Evolutionary conservation across 257 asterid species (phyloP).

Genomic region (Coffea canephora): DNA sequence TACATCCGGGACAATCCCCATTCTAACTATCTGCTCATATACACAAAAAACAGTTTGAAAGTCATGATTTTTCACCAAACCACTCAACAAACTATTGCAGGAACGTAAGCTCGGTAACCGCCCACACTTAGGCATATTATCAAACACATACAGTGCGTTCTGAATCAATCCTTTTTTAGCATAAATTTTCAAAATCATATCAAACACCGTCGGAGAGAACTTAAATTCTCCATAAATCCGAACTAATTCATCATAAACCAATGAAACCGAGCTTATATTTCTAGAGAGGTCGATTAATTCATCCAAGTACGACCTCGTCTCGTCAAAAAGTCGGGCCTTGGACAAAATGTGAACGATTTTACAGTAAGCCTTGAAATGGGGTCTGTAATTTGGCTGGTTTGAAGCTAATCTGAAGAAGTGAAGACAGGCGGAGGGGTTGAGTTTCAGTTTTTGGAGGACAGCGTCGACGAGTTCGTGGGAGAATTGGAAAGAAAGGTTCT

Average conservation of each 20-base stretch:
- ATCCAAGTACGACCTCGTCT: constrained; percentile 47
- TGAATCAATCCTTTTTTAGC: constrained; percentile 60
- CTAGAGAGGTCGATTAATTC: constrained; percentile 50
- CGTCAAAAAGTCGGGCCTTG: constrained; percentile 59
- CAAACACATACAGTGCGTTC: constrained; percentile 77
- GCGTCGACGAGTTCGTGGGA: constrained; percentile 61
- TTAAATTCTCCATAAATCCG: constrained; percentile 51
- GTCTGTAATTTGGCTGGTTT: constrained; percentile 47
- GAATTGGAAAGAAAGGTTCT: constrained; percentile 48
- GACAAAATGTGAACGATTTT: constrained; percentile 65
- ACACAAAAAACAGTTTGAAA: constrained; percentile 49
- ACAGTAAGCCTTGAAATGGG: constrained; percentile 57
- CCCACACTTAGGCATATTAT: constrained; percentile 76
- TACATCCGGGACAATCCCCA: constrained; percentile 71
- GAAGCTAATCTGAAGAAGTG: constrained; percentile 73
- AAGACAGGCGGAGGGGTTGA: constrained; percentile 59
- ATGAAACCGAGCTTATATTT: constrained; percentile 25
- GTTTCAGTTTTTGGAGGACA: constrained; percentile 60
- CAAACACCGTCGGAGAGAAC: constrained; percentile 75
- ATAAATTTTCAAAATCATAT: constrained; percentile 57
- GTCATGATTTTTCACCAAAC: constrained; percentile 51
- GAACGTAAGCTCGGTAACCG: constrained; percentile 68
- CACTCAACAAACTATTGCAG: constrained; percentile 78
- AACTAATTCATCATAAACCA: constrained; percentile 51
- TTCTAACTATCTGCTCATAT: constrained; percentile 65